Evolutionary conservation across 2,329 filamentous ascomycete species (phyloP).

Genomic region (Arachnomyces sp.): DNA sequence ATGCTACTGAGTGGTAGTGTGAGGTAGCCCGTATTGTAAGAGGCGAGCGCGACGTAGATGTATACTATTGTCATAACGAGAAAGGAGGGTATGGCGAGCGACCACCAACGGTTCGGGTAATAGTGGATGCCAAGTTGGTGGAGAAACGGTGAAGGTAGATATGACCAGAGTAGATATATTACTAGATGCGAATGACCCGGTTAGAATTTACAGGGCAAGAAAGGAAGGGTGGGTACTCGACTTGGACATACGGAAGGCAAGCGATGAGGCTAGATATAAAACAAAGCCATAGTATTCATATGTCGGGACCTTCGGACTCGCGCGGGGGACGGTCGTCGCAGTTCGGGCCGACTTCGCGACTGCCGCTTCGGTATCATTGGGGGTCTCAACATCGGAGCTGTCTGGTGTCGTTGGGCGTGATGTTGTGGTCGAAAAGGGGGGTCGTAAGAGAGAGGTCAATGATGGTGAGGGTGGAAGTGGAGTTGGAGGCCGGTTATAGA

Average conservation of each 20-base stretch:
- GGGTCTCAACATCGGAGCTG: conserved; percentile 72
- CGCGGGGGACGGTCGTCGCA: conserved; percentile 64
- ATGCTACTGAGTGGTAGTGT: conserved; percentile 71
- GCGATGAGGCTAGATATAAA: conserved; percentile 78
- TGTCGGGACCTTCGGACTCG: conserved; percentile 88
- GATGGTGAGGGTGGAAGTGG: conserved; percentile 88
- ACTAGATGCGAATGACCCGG: conserved; percentile 23
- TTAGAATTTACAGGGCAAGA: neutral
- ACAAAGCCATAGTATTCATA: conserved; percentile 99
- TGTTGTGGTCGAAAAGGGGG: conserved; percentile 55
- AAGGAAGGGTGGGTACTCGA: neutral
- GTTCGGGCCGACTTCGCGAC: conserved; percentile 53
- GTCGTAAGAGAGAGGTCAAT: conserved; percentile 79
- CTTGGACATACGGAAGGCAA: conserved; percentile 60
- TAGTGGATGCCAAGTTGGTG: conserved; percentile 92
- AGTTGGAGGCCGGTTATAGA: conserved; percentile 95
- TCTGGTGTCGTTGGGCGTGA: conserved; percentile 92
- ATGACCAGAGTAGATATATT: conserved; percentile 71
- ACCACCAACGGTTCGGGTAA: conserved; percentile 98
- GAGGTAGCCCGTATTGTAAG: conserved; percentile 82
- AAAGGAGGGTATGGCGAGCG: conserved; percentile 81
- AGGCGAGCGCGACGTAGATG: conserved; percentile 85
- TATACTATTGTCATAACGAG: conserved; percentile 82
- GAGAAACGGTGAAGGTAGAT: conserved; percentile 82
- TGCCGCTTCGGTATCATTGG: conserved; percentile 51